A percentile compares a stretch with the other conserved stretches of the same genome.
Evolutionary conservation across 805 yeast genomes (phyloP).

Genomic region (Sungouiozyma ichnusensis): DNA sequence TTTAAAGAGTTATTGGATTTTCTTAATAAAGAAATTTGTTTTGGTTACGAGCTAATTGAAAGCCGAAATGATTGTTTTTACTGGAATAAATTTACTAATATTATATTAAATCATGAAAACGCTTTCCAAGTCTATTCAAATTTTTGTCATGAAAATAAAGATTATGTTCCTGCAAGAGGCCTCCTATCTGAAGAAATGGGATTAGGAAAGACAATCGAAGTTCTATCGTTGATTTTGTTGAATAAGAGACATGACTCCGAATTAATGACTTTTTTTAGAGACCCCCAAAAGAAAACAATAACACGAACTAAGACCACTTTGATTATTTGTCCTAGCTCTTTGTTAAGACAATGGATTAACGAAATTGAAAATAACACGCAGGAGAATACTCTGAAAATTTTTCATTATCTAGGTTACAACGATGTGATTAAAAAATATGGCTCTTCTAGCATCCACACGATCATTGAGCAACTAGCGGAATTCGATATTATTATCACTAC

Average conservation of each 20-base stretch:
- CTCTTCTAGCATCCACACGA: slow-evolving; percentile 12
- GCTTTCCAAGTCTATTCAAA: slow-evolving; percentile 12
- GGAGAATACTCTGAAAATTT: slow-evolving; percentile 39
- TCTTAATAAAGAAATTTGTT: slow-evolving; percentile 18
- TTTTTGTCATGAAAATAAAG: slow-evolving; percentile 2
- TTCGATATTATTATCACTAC: slow-evolving; percentile 78
- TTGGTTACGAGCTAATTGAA: slow-evolving; percentile 20
- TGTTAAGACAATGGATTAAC: slow-evolving; percentile 74
- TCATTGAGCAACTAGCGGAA: slow-evolving; percentile 45
- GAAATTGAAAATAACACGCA: slow-evolving; percentile 43
- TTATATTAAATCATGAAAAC: slow-evolving; percentile 11
- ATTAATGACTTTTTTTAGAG: slow-evolving; percentile 7
- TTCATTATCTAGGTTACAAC: slow-evolving; percentile 51
- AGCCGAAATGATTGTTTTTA: slow-evolving; percentile 2
- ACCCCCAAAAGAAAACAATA: slow-evolving; percentile 18
- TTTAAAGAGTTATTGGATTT: slow-evolving; percentile 8
- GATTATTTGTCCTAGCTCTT: slow-evolving; percentile 78
- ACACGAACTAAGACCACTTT: slow-evolving; percentile 56
- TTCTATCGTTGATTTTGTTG: slow-evolving; percentile 50
- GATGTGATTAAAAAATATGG: slow-evolving; percentile 25
- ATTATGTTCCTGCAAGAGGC: slow-evolving; percentile 34
- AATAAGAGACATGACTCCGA: slow-evolving; percentile 41
- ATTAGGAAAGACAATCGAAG: slow-evolving; percentile 86
- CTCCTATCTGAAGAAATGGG: slow-evolving; percentile 95
- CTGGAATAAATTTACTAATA: slow-evolving; percentile 29